Evolutionary conservation across 805 yeast species (phyloP).

Genomic region (Suhomyces prunicola): DNA sequence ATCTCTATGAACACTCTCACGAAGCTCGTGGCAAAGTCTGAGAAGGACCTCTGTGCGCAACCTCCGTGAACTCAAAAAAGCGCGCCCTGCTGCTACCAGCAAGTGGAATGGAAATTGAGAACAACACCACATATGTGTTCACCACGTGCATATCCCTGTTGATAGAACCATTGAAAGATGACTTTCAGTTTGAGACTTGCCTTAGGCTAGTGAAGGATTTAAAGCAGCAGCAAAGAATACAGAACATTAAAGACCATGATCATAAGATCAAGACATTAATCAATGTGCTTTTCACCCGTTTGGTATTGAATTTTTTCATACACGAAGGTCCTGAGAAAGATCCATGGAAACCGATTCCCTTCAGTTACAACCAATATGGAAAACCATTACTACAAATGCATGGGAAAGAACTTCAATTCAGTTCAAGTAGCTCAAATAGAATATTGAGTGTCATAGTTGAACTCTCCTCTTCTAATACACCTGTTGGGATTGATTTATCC

Average conservation of each 20-base stretch:
- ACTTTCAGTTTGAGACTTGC: constrained; percentile 46
- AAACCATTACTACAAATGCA: constrained; percentile 48
- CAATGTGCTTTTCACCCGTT: constrained; percentile 43
- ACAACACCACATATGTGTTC: constrained; percentile 7
- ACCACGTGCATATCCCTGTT: constrained; percentile 11
- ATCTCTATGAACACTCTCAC: not conserved
- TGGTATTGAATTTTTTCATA: constrained; percentile 36
- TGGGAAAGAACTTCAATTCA: constrained; percentile 39
- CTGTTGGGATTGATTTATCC: constrained; percentile 39
- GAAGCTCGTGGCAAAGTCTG: not conserved
- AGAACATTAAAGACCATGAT: constrained; percentile 32
- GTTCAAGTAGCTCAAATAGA: constrained; percentile 57
- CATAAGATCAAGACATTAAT: constrained; percentile 41
- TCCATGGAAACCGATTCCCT: constrained; percentile 22
- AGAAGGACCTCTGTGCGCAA: not conserved
- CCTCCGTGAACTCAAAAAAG: not conserved
- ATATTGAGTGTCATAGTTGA: constrained; percentile 46
- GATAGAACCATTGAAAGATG: constrained; percentile 17
- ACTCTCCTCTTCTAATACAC: constrained; percentile 14
- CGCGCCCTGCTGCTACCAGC: not conserved
- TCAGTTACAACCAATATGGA: constrained; percentile 44
- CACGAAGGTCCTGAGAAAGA: constrained; percentile 10
- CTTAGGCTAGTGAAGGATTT: constrained; percentile 45
- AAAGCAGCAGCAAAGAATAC: constrained; percentile 38
- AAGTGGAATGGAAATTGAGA: not conserved